Conservation (phyloP, 2,329 filamentous ascomycete species). For the Davidsoniella eucalypti region DNA sequence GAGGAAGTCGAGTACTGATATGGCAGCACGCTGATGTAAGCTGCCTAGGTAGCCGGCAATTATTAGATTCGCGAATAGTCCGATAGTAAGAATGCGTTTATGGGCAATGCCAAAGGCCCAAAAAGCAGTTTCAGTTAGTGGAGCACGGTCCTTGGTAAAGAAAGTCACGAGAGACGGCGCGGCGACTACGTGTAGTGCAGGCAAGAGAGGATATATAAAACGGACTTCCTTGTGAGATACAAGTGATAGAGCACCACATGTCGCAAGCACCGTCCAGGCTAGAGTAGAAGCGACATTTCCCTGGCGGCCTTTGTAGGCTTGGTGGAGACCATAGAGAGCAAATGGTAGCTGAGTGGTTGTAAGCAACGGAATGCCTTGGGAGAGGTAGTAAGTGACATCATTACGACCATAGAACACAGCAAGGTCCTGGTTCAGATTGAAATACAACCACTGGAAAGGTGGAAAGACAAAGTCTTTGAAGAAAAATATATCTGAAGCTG, state of each 20-base stretch:
- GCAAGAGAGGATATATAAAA: constrained; percentile 86
- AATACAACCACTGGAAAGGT: constrained; percentile 69
- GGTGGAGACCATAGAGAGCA: constrained; percentile 46
- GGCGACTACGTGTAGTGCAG: constrained; percentile 66
- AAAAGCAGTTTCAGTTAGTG: constrained; percentile 18
- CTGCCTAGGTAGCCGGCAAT: constrained; percentile 59
- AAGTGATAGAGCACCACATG: constrained; percentile 48
- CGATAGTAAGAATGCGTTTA: constrained; percentile 36
- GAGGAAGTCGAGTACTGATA: constrained; percentile 59
- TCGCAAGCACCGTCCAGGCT: constrained; percentile 40
- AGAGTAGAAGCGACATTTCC: constrained; percentile 33
- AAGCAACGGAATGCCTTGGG: constrained; percentile 75
- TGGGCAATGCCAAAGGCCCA: constrained; percentile 20
- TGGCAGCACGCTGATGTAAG: constrained; percentile 65
- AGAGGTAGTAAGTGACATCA: constrained; percentile 82
- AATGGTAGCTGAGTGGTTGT: constrained; percentile 75
- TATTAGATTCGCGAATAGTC: constrained; percentile 49
- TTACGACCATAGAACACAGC: constrained; percentile 88
- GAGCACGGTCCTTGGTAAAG: constrained; percentile 32
- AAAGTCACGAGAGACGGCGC: constrained; percentile 50
- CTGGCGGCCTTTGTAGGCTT: constrained; percentile 22
- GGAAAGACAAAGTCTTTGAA: constrained; percentile 82
- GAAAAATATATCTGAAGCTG: constrained; percentile 56
- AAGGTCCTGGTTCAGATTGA: constrained; percentile 77
- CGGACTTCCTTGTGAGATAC: constrained; percentile 94